Percentiles rank a stretch among this genome's conserved stretches.
Evolutionary conservation across 2,329 filamentous ascomycete species (phyloP).

Genomic region (Talaromyces rugulosus): DNA sequence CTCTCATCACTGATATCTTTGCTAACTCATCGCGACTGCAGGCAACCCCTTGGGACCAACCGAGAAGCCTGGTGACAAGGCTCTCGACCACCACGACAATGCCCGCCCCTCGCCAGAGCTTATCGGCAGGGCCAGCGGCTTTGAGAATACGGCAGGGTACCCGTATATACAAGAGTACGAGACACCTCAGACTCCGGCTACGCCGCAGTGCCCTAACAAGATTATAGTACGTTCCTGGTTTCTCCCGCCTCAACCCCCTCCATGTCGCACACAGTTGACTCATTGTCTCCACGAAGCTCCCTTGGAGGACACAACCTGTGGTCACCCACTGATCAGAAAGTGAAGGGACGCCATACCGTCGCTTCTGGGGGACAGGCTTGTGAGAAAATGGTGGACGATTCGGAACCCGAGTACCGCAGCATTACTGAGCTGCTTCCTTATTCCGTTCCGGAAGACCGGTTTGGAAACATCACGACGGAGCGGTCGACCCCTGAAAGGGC

Average conservation of each 20-base stretch:
- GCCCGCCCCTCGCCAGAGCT: conserved; percentile 1
- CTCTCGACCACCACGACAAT: conserved; percentile 2
- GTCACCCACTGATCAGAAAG: conserved; percentile 1
- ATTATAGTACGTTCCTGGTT: conserved; percentile 11
- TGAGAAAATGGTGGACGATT: background rate
- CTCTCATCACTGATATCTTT: background rate
- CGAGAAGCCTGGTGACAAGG: background rate
- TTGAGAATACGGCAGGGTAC: conserved; percentile 6
- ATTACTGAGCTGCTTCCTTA: conserved; percentile 11
- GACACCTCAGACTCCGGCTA: conserved; percentile 7
- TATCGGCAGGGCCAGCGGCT: conserved; percentile 1
- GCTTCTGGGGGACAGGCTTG: background rate
- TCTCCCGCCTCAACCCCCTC: conserved; percentile 7
- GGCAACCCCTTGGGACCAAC: background rate
- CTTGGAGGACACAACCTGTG: conserved; percentile 4
- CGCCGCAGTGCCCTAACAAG: conserved; percentile 8
- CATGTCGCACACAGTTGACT: conserved; percentile 6
- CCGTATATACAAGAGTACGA: conserved; percentile 11
- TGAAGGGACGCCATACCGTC: conserved; percentile 2
- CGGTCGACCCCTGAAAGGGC: background rate
- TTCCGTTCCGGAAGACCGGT: conserved; percentile 10
- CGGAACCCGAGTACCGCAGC: conserved; percentile 6
- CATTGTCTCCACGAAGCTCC: conserved; percentile 10
- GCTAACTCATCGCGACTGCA: background rate
- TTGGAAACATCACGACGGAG: conserved; percentile 9